These are phyloP conservation scores for Podaxis sp. DNA, from an alignment of 768 basidiomycete species.

Conservation along the genomic window DNA sequence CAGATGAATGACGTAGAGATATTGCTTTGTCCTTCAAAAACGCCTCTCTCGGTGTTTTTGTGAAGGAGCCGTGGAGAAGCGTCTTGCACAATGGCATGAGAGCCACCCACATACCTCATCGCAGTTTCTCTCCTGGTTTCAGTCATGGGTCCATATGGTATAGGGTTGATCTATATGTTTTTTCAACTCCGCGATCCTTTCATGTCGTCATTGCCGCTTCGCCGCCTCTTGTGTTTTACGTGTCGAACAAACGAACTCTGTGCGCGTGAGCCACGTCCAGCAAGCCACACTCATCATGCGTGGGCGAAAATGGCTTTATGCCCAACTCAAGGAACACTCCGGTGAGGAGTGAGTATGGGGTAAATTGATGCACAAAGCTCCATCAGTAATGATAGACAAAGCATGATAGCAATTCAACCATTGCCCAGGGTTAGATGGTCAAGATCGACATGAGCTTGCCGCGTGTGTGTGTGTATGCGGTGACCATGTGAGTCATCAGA, in stretches of 20 bases:
- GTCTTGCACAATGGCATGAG: neutral
- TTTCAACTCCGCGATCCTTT: neutral
- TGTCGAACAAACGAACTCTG: neutral
- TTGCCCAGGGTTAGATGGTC: neutral
- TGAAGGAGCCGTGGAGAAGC: neutral
- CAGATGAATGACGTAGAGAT: neutral
- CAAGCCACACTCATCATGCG: neutral
- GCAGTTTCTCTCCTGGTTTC: neutral
- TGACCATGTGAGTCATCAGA: neutral
- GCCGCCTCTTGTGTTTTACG: neutral
- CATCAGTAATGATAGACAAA: neutral
- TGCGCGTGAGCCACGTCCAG: neutral
- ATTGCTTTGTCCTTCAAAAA: neutral
- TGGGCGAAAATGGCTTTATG: neutral
- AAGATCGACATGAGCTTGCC: neutral
- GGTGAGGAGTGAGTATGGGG: constrained; percentile 4
- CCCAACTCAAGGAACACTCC: constrained; percentile 4
- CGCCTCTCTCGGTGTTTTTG: neutral
- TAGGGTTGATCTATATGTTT: neutral
- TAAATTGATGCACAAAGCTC: neutral
- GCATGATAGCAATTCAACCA: neutral
- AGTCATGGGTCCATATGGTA: neutral
- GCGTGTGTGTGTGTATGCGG: neutral
- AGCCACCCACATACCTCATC: neutral
- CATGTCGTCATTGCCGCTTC: constrained; percentile 4